These are phyloP conservation scores for Austroboletus eburneus DNA, from an alignment of 768 basidiomycete species.

Conservation along the genomic window DNA sequence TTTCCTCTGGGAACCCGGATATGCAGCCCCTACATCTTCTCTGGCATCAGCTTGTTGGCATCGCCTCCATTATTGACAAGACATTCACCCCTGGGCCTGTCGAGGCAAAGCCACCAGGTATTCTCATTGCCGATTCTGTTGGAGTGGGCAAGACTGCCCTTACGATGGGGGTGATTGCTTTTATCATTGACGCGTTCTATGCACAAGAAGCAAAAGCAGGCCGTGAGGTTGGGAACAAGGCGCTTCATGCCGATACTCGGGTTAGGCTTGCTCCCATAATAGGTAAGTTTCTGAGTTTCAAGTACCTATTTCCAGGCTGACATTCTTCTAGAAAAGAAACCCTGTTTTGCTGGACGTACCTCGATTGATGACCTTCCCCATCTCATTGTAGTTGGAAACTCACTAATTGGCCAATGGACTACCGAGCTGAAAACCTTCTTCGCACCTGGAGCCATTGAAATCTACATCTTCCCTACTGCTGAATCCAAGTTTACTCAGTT, in stretches of 20 bases:
- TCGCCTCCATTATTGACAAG: slow-evolving; percentile 4
- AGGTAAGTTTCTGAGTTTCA: background rate
- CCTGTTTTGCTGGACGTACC: background rate
- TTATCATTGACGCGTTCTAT: slow-evolving; percentile 6
- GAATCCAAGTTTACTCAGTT: slow-evolving; percentile 4
- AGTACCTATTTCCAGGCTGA: background rate
- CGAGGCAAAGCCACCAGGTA: background rate
- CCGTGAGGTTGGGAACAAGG: background rate
- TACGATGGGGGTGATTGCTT: slow-evolving; percentile 1
- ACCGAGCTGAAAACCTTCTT: slow-evolving; percentile 3
- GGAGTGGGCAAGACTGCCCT: slow-evolving; percentile 10
- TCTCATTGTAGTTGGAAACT: slow-evolving; percentile 5
- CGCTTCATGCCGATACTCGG: background rate
- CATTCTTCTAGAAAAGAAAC: background rate
- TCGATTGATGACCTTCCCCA: slow-evolving; percentile 1
- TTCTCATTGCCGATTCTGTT: slow-evolving; percentile 2
- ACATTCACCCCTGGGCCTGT: background rate
- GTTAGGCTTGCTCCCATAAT: slow-evolving; percentile 1
- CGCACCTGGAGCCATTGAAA: slow-evolving; percentile 1
- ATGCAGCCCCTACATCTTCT: slow-evolving; percentile 4
- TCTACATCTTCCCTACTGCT: slow-evolving; percentile 3
- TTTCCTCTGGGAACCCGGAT: background rate
- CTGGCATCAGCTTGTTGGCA: slow-evolving; percentile 8
- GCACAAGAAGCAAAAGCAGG: background rate
- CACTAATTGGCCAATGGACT: slow-evolving; percentile 1